Percentiles rank a stretch among this genome's conserved stretches.
These are phyloP conservation scores for Crucihimalaya himalaica DNA, from an alignment of 345 rosid species.

Conservation along the genomic window DNA sequence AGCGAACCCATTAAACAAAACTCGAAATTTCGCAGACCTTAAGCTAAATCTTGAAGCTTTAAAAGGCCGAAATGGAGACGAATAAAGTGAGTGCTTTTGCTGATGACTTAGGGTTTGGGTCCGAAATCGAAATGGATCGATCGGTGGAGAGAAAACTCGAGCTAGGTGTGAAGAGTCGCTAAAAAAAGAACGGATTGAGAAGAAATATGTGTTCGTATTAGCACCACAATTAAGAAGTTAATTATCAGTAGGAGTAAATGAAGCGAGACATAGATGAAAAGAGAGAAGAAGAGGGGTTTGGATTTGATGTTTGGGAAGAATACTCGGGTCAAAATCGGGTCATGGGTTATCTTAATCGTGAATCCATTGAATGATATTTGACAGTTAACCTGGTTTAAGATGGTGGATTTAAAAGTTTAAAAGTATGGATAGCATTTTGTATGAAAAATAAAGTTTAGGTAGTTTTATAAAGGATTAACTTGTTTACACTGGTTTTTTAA, in stretches of 20 bases:
- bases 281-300: conserved; percentile 34
- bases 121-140: conserved; percentile 51
- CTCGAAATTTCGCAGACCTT: conserved; percentile 55
- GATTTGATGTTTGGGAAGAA: background rate
- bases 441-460: too few relatives aligned
- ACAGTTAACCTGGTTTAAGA: too few relatives aligned
- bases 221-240: conserved; percentile 87
- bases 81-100: conserved; percentile 67
- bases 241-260: conserved; percentile 70
- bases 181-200: conserved; percentile 57
- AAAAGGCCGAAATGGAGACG: conserved; percentile 94
- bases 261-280: conserved; percentile 31
- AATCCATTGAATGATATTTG: too few relatives aligned
- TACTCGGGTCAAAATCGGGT: too few relatives aligned
- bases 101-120: conserved; percentile 54
- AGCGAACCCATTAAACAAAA: conserved; percentile 53
- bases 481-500: too few relatives aligned
- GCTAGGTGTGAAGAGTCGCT: conserved; percentile 55
- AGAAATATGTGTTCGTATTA: conserved; percentile 49
- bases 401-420: too few relatives aligned
- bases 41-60: conserved; percentile 50
- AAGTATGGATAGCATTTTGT: too few relatives aligned
- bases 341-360: too few relatives aligned
- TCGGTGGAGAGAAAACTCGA: conserved; percentile 44
- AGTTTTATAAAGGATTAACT: too few relatives aligned